Evolutionary conservation across 441 rosid genomes (phyloP).

Genomic region (Metrosideros polymorpha): DNA sequence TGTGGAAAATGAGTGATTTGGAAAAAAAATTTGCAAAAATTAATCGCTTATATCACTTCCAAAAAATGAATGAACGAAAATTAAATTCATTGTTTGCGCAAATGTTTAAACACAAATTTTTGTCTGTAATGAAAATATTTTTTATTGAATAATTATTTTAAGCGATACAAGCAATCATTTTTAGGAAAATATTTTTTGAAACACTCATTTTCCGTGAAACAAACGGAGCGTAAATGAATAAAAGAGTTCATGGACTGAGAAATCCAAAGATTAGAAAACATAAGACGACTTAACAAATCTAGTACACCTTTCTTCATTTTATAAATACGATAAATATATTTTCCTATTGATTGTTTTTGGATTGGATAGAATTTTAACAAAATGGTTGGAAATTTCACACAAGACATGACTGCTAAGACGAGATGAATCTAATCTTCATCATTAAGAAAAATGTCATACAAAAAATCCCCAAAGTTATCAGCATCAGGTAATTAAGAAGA

Average conservation of each 20-base stretch:
- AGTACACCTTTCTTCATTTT: background rate
- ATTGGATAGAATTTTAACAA: background rate
- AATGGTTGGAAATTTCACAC: background rate
- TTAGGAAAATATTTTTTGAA: too few species aligned
- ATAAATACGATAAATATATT: background rate
- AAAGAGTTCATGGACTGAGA: background rate
- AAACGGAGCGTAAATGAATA: too few species aligned
- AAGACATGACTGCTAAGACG: background rate
- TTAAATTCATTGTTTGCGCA: too few species aligned
- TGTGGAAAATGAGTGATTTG: too few species aligned
- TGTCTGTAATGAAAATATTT: too few species aligned
- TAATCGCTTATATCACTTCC: too few species aligned
- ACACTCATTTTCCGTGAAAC: too few species aligned
- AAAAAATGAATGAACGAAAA: too few species aligned
- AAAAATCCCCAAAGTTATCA: background rate
- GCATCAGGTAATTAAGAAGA: background rate
- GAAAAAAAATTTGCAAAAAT: too few species aligned
- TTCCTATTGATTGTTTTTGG: background rate
- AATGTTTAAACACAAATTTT: too few species aligned
- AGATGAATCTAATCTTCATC: background rate
- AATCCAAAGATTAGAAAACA: background rate
- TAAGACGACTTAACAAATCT: background rate
- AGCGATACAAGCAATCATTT: too few species aligned
- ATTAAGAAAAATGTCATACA: background rate
- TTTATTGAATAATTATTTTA: too few species aligned